Percentiles rank a stretch among this genome's conserved stretches.
Evolutionary conservation across 352 stramenopile species (phyloP).

Genomic region (Globisporangium orthogonon): DNA sequence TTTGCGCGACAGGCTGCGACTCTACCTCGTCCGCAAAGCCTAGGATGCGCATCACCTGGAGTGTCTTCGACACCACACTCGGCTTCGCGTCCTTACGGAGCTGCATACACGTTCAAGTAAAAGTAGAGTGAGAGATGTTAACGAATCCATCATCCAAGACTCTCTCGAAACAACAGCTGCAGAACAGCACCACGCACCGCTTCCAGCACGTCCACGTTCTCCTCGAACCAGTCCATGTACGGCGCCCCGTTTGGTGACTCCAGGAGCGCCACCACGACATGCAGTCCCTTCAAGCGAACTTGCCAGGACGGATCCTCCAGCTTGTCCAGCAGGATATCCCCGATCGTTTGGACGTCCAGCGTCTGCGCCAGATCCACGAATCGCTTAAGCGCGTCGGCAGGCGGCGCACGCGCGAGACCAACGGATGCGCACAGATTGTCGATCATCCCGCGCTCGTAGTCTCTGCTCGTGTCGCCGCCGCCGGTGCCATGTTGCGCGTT

Average conservation of each 20-base stretch:
- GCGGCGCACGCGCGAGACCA: slow-evolving; percentile 66
- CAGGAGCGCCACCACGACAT: slow-evolving; percentile 74
- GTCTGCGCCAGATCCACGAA: slow-evolving; percentile 86
- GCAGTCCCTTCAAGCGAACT: slow-evolving; percentile 71
- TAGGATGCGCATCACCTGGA: slow-evolving; percentile 61
- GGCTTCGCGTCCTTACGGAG: slow-evolving; percentile 70
- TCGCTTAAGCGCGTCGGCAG: slow-evolving; percentile 68
- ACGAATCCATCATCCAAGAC: background rate
- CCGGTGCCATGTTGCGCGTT: slow-evolving; percentile 53
- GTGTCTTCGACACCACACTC: slow-evolving; percentile 67
- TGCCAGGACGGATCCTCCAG: slow-evolving; percentile 82
- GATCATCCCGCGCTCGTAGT: slow-evolving; percentile 84
- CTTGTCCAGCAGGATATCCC: slow-evolving; percentile 83
- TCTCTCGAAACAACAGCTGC: background rate
- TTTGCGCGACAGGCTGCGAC: slow-evolving; percentile 15
- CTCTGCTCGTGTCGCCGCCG: slow-evolving; percentile 68
- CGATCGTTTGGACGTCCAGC: slow-evolving; percentile 77
- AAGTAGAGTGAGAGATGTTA: no score
- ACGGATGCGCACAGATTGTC: slow-evolving; percentile 75
- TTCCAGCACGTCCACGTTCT: slow-evolving; percentile 79
- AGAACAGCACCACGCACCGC: slow-evolving; percentile 15
- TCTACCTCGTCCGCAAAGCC: slow-evolving; percentile 51
- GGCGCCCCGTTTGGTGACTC: slow-evolving; percentile 50
- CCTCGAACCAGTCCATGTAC: slow-evolving; percentile 80
- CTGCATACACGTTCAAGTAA: slow-evolving; percentile 2